These are phyloP conservation scores for Silene noctiflora DNA, from an alignment of 179 eudicot species.

Conservation along the genomic window DNA sequence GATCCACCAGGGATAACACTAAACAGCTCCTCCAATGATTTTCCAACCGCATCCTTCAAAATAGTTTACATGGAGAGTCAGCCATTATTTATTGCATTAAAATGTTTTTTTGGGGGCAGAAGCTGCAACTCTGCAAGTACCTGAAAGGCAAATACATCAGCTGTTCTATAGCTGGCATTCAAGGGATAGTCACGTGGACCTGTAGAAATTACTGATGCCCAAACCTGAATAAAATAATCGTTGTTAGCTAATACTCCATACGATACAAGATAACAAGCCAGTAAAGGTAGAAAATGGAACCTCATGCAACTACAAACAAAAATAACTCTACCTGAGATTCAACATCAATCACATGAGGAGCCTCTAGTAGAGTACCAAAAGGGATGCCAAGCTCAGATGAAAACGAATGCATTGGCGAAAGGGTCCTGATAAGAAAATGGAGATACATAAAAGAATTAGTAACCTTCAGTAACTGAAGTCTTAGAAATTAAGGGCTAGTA, in stretches of 20 bases:
- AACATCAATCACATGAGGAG: conserved; percentile 82
- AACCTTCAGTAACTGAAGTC: background rate
- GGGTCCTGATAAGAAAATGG: conserved; percentile 50
- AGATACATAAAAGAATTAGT: background rate
- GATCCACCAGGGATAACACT: conserved; percentile 87
- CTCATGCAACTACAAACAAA: conserved; percentile 11
- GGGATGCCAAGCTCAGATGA: conserved; percentile 92
- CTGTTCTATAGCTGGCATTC: conserved; percentile 89
- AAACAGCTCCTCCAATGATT: conserved; percentile 75
- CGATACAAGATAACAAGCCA: conserved; percentile 11
- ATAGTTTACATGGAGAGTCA: conserved; percentile 21
- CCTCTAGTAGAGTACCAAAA: conserved; percentile 81
- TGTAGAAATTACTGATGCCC: conserved; percentile 68
- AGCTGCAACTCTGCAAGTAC: conserved; percentile 33
- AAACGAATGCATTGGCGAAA: conserved; percentile 84
- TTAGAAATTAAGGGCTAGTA: background rate
- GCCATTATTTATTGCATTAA: conserved; percentile 5
- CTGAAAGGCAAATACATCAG: conserved; percentile 81
- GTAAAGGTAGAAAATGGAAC: background rate
- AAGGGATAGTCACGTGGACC: conserved; percentile 71
- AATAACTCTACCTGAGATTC: conserved; percentile 67
- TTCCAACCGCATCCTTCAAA: conserved; percentile 80
- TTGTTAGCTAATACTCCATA: background rate
- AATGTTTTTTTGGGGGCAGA: background rate
- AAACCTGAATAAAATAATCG: conserved; percentile 44